Conservation (phyloP, 257 asterid species). For the Plantago elongata region DNA sequence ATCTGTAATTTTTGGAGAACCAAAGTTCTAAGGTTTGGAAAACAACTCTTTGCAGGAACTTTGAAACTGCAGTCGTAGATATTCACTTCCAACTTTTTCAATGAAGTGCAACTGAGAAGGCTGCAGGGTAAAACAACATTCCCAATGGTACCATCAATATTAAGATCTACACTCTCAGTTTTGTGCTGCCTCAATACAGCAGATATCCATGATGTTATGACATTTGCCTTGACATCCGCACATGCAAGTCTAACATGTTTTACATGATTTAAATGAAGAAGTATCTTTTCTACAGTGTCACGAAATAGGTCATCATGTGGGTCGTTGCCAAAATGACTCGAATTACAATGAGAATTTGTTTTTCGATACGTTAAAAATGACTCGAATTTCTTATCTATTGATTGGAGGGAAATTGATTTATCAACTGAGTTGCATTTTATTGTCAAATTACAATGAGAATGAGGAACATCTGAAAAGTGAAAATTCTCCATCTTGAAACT, state of each 20-base stretch:
- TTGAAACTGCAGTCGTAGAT: not conserved
- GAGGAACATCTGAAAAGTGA: too few relatives aligned
- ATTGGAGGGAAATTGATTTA: too few relatives aligned
- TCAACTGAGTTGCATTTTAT: too few relatives aligned
- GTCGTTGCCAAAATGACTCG: too few relatives aligned
- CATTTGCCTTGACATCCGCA: not conserved
- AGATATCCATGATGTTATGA: not conserved
- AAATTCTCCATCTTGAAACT: too few relatives aligned
- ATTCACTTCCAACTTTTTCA: not conserved
- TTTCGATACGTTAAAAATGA: too few relatives aligned
- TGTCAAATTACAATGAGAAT: too few relatives aligned
- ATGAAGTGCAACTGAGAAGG: not conserved
- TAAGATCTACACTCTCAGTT: not conserved
- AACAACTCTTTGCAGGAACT: not conserved
- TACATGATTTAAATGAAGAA: not conserved
- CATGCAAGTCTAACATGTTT: not conserved
- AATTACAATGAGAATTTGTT: too few relatives aligned
- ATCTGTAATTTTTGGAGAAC: not conserved
- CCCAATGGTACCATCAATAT: rapidly evolving
- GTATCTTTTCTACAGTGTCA: conserved; percentile 2
- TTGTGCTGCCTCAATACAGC: not conserved
- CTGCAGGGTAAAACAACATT: not conserved
- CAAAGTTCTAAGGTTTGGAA: not conserved
- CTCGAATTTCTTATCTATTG: too few relatives aligned
- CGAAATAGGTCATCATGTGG: not conserved